Evolutionary conservation across 345 rosid genomes (phyloP), one percentile per base, ranked within the genome.

Genomic region (Boechera retrofracta): DNA sequence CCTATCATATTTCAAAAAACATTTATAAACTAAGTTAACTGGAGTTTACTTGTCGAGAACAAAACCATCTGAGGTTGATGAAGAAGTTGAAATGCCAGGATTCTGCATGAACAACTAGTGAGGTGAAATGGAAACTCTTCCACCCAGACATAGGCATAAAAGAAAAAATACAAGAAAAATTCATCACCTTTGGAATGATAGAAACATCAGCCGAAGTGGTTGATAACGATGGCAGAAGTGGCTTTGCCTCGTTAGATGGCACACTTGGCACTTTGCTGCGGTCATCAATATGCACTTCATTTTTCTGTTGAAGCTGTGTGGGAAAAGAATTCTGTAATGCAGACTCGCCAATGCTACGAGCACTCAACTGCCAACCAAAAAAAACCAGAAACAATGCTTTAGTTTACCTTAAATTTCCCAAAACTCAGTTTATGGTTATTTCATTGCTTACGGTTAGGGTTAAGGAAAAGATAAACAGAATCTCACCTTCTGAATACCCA

Each of bases 41-140:
- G 68, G 65, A 79, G 63, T 69, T 84, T 91, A 95, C 99, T 91
- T 15, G 97, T 86, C 16, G 98, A 91, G 97, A 78, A 71, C 72
- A 78, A 88, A 85, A 77, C 92, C 89, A 74, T 87, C 80, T 26
- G 89, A 81, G 67, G 86, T 75, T 55, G 92, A 79, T 57, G 87
- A 73, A 73, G 89, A 48, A 64, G 87, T 64, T 16, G 85, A 66
- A 71, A 85, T 81, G 67, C 70, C 74, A 3, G 79, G 76, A 79
- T 38, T 85, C 86, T 89, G 97, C 49, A 61, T 60, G 71, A 55
- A 29, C 39, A 28, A 71, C 42, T 36, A 72, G 13, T 13, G 33
- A 70, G 12, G 31, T 61, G 29, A 56, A 24, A 41, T 36, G 16
- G 47, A 31, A 57, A 57, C 67, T 47, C 18, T 57, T 42, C 35